Evolutionary conservation across 2,329 filamentous ascomycete species (phyloP), one percentile per base, ranked within the genome.

Genomic region (Colletotrichum eremochloae): DNA sequence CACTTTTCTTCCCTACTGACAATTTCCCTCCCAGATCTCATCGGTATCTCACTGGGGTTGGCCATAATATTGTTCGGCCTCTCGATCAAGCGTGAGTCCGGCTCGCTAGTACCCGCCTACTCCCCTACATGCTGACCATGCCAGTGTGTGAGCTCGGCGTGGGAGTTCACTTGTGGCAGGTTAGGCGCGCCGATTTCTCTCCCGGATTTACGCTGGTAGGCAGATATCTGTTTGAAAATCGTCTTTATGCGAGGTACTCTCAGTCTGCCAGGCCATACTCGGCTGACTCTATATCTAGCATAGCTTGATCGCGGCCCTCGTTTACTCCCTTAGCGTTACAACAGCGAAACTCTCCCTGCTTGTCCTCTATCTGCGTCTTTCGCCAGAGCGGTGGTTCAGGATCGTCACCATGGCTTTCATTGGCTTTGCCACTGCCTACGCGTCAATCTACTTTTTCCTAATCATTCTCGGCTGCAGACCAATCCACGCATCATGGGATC

Each of bases 331-430:
- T 20, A 67, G 67, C 20, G 71, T 71, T 56, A 74, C 67, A n/a
- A 72, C 66, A 24, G 68, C 73, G 36, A 74, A 74, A 20, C 53
- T 74, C 44, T 74, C 73, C 11, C 68, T 74, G 1, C 71, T 74
- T 12, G 62, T 71, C 15, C 53, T 74, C 2, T 74, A 74, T 42
- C 52, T 72, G n/a, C 73, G 73, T 20, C 64, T 74, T 11, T 73
- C 74, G 80, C 79, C 79, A 1, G 75, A 75, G 6, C 76, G 75
- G 24, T 76, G 76, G 48, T 80, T 81, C 68, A 79, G 78, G 11
- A 76, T 74, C 40, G 74, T 80, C n/a, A 79, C 81, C 18, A 61
- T 77, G 29, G 63, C 76, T 8, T 74, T 82, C 36, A 78, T 77
- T 1, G 71, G 68, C 12, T 38, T 82, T 40, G 78, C 82, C 42